These are phyloP conservation scores for Aspergillus baeticus DNA, from an alignment of 495 filamentous ascomycete genomes.

Conservation along the genomic window DNA sequence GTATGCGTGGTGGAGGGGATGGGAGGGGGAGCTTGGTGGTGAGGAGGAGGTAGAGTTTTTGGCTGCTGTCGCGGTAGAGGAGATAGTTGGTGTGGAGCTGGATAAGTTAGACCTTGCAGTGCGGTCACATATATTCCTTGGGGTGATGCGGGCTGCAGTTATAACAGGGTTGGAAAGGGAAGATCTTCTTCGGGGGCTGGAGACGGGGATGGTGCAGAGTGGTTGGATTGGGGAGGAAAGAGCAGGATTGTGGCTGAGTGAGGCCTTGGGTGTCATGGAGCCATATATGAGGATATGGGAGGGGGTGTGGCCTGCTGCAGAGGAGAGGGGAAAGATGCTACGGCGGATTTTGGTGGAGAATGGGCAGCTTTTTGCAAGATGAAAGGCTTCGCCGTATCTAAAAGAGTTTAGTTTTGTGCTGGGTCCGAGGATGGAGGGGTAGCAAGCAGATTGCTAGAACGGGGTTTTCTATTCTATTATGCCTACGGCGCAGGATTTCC, in stretches of 20 bases:
- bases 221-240: slow-evolving; percentile 22
- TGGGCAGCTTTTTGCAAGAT: slow-evolving; percentile 28
- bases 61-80: slow-evolving; percentile 26
- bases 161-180: slow-evolving; percentile 18
- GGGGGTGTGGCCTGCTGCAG: slow-evolving; percentile 23
- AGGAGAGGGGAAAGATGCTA: slow-evolving; percentile 20
- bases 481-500: too few species aligned
- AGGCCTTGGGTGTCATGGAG: too few species aligned
- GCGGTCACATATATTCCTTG: slow-evolving; percentile 25
- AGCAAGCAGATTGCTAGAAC: not conserved
- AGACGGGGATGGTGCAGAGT: slow-evolving; percentile 23
- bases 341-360: slow-evolving; percentile 25
- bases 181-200: slow-evolving; percentile 21
- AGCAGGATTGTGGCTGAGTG: not conserved
- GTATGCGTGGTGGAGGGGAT: slow-evolving; percentile 23
- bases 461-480: not conserved
- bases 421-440: slow-evolving; percentile 5
- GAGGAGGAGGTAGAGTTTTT: slow-evolving; percentile 26
- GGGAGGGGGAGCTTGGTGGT: slow-evolving; percentile 25
- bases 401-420: slow-evolving; percentile 25
- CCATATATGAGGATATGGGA: slow-evolving; percentile 14
- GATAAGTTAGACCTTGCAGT: slow-evolving; percentile 26
- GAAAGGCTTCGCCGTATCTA: slow-evolving; percentile 17
- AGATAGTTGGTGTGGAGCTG: slow-evolving; percentile 19
- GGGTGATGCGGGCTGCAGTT: slow-evolving; percentile 24